These are phyloP conservation scores for Aspergillus leporis DNA, from an alignment of 495 filamentous ascomycete species.

Conservation along the genomic window DNA sequence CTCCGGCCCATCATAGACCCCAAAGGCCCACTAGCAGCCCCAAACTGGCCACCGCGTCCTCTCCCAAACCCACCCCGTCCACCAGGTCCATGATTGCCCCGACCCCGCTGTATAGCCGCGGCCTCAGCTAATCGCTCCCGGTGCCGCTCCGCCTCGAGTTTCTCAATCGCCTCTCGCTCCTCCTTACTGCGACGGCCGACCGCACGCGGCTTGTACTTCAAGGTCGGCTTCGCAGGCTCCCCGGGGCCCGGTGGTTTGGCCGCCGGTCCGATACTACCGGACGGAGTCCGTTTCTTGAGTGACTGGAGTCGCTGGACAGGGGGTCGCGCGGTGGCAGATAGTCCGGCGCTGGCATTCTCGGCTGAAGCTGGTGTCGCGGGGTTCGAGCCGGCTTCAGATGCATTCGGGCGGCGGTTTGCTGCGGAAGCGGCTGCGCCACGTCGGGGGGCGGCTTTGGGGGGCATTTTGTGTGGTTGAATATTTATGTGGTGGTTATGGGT, in stretches of 20 bases:
- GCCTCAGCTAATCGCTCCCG: slow-evolving; percentile 47
- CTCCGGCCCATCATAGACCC: slow-evolving; percentile 29
- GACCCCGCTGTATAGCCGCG: slow-evolving; percentile 43
- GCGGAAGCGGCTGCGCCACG: slow-evolving; percentile 28
- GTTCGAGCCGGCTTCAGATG: neutral
- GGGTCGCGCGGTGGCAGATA: slow-evolving; percentile 27
- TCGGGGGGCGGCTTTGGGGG: slow-evolving; percentile 42
- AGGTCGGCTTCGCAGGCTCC: slow-evolving; percentile 35
- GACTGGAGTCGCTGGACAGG: slow-evolving; percentile 47
- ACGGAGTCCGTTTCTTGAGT: slow-evolving; percentile 39
- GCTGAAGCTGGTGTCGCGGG: slow-evolving; percentile 8
- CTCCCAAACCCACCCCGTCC: slow-evolving; percentile 29
- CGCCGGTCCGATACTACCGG: slow-evolving; percentile 38
- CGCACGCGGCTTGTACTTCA: slow-evolving; percentile 52
- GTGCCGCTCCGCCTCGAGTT: slow-evolving; percentile 46
- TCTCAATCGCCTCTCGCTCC: slow-evolving; percentile 52
- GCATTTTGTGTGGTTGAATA: slow-evolving; percentile 32
- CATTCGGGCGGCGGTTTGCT: slow-evolving; percentile 1
- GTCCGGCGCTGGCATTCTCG: slow-evolving; percentile 9
- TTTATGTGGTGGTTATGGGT: neutral
- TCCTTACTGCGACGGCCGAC: slow-evolving; percentile 51
- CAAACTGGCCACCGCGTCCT: slow-evolving; percentile 37
- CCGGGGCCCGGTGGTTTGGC: slow-evolving; percentile 24
- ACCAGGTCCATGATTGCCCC: slow-evolving; percentile 22
- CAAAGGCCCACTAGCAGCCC: slow-evolving; percentile 32